Evolutionary conservation across 2,329 filamentous ascomycete genomes (phyloP), one percentile per base, ranked within the genome.

Genomic region (Ophiostoma populinum): DNA sequence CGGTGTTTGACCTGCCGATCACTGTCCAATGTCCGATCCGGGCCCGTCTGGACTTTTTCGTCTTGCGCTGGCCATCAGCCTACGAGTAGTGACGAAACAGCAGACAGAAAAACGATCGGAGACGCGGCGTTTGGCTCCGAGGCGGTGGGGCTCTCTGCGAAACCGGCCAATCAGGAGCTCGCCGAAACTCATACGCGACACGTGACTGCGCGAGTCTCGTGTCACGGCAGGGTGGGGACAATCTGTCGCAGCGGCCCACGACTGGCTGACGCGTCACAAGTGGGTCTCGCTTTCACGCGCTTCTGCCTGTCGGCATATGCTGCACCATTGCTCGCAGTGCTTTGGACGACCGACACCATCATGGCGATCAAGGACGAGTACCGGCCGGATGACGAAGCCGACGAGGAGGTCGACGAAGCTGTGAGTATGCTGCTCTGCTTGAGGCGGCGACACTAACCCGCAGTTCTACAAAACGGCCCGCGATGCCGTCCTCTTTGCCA

Each of bases 401-500:
- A 77, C 30, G 74, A 79, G 40, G 68, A 71, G 43, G 32, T 55
- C 11, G 52, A 54, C 37, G 54, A 56, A 38, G 42, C 35, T 28
- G 53, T 46, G 38, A 28, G 44, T 35, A 16, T 24, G 34, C 18
- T 10, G 8, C 15, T 16, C 21, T 13, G 5, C 39, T 13, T 26
- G 37, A 16, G 20, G 22, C 29, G 7, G 9, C 22, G 8, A 33
- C 3, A 11, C 9, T 16, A 7, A 6, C 19, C 2, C 6, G 12
- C 28, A 26, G 32, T 12, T n/a, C 55, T 98, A 90, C 62, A 92
- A 86, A 59, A 68, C 78, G 1, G 77, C 86, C 51, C 94, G 93
- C 59, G 90, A 98, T 73, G 90, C 90, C n/a, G 70, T 95, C n/a
- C 66, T 98, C 17, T 87, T 98, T 52, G 87, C 85, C 11, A 93